Base-by-base conservation (phyloP, 2,329 filamentous ascomycete species). In the Graphiopsis chlorocephala region DNA sequence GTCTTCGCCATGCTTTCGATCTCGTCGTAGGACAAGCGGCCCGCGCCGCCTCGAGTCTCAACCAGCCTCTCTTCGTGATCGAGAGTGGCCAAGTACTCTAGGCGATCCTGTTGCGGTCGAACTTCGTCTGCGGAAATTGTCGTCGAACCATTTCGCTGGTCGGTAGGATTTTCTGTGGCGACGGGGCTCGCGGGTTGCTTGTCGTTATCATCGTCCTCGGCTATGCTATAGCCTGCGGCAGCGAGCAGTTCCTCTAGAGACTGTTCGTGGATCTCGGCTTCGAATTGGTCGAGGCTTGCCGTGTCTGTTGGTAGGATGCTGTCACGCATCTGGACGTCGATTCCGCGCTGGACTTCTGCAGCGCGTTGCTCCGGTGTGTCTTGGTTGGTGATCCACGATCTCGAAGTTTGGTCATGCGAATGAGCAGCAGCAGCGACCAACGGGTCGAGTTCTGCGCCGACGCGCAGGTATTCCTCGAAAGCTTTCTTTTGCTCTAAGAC, bases 11-110 rank as follows among this genome's bases (percentile, higher is more conserved):
- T 88, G 45, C 81, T 80, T 72, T 91, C 88, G 77, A 98, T 96
- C 77, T 98, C 95, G 0, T 85, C 83, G 69, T 89, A 93, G 73
- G 79, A 90, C 56, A 98, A 80, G 72, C 88, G 86, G 0, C 92
- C 94, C 6, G 88, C 90, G 0, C 93, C 93, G n/a, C 90, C 92
- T 28, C 92, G 84, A 65, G 84, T 80, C 64, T 82, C 83, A 1
- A 91, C 89, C 74, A 93, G 88, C 42, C 83, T 79, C 72, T 95
- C 91, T 0, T 89, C 85, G 17, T 83, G 74, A 69, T 90, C 87
- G 8, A 93, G 80, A 29, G 73, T 72, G 8, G 77, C 75, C 73
- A 81, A 81, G 14, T 80, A 79, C 20, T 78, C 77, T 4, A 87
- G 76, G 72, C 78, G 55, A 64, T 70, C 35, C 68, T 76, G 66